Percentiles rank a stretch among this genome's conserved stretches.
Evolutionary conservation across 2,329 filamentous ascomycete genomes (phyloP).

Genomic region (Aspergillus pseudoviridinutans): DNA sequence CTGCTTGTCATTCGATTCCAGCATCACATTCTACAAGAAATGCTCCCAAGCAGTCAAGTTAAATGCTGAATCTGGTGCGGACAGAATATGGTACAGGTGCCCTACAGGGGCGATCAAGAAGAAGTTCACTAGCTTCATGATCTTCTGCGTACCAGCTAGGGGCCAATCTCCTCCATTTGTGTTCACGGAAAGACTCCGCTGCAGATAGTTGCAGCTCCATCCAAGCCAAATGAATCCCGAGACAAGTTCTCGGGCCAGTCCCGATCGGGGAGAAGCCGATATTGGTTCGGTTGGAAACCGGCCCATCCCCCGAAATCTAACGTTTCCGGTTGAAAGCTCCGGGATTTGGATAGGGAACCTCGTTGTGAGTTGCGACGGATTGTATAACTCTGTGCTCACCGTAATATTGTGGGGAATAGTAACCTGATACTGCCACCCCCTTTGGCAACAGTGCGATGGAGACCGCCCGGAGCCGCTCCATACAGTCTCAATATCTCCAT

Average conservation of each 20-base stretch:
- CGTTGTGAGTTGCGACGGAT: constrained; percentile 24
- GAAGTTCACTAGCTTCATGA: constrained; percentile 42
- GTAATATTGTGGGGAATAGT: constrained; percentile 49
- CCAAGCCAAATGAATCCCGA: constrained; percentile 63
- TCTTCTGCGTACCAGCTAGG: constrained; percentile 16
- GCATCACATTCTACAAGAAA: neutral
- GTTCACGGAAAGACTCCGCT: constrained; percentile 48
- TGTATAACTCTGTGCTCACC: constrained; percentile 49
- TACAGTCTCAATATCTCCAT: constrained; percentile 57
- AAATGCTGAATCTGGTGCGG: neutral
- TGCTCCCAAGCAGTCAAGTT: neutral
- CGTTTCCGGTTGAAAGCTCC: constrained; percentile 43
- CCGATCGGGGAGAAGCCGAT: constrained; percentile 64
- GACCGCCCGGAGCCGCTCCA: constrained; percentile 53
- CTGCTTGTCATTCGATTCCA: neutral
- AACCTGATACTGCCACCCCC: constrained; percentile 39
- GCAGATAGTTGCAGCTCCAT: constrained; percentile 52
- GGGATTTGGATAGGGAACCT: constrained; percentile 45
- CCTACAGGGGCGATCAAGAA: constrained; percentile 40
- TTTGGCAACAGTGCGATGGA: constrained; percentile 51
- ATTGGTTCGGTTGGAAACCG: constrained; percentile 22
- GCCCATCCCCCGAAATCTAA: constrained; percentile 43
- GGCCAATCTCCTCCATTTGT: constrained; percentile 5
- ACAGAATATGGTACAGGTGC: constrained; percentile 35
- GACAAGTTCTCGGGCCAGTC: constrained; percentile 61